These are phyloP conservation scores for Tieghemiomyces parasiticus DNA, from an alignment of 192 early-diverging fungal species.

Conservation along the genomic window DNA sequence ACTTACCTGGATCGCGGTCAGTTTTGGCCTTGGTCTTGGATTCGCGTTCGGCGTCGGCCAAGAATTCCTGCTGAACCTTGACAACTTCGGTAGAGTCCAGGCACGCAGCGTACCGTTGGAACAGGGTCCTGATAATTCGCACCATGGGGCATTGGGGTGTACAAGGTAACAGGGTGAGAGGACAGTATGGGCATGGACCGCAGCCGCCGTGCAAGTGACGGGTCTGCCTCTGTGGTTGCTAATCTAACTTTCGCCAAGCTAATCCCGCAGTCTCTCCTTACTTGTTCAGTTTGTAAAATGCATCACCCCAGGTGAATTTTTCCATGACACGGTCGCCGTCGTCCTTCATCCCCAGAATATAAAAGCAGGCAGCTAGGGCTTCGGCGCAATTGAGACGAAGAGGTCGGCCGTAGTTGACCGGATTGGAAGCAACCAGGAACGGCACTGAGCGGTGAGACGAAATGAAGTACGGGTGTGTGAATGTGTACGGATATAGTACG, in stretches of 20 bases:
- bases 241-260: background rate
- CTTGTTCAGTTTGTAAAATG: constrained; percentile 80
- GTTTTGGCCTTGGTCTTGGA: constrained; percentile 17
- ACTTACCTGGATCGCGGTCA: constrained; percentile 6
- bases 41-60: constrained; percentile 51
- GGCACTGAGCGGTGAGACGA: constrained; percentile 41
- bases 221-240: background rate
- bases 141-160: background rate
- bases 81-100: constrained; percentile 56
- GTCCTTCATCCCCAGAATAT: constrained; percentile 65
- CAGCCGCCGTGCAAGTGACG: background rate
- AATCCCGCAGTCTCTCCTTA: constrained; percentile 15
- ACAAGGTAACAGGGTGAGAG: constrained; percentile 2
- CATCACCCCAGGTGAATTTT: constrained; percentile 94
- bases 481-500: too few relatives aligned
- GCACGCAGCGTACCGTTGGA: constrained; percentile 63
- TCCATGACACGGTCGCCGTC: constrained; percentile 58
- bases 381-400: constrained; percentile 96
- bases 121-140: constrained; percentile 34
- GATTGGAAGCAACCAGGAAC: constrained; percentile 89
- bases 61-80: constrained; percentile 61
- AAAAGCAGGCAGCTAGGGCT: constrained; percentile 87
- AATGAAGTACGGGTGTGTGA: background rate
- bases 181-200: constrained; percentile 5
- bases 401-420: constrained; percentile 94